Base-by-base conservation (phyloP, 2,329 filamentous ascomycete genomes). In the Aureobasidium subglaciale region DNA sequence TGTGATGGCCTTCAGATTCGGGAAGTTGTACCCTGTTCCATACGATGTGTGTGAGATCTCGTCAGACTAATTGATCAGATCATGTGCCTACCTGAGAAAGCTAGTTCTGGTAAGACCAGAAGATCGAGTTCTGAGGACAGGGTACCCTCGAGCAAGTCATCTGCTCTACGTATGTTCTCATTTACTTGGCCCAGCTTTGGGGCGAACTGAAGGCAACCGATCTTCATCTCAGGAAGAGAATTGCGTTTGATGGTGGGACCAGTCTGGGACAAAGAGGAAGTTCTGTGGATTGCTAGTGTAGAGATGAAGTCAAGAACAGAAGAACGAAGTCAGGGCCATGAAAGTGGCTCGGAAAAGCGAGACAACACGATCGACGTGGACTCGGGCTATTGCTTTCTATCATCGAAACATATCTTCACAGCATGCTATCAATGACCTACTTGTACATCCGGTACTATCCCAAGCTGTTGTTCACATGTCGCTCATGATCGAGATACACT, bases 101-200 rank as follows among this genome's bases (percentile, higher is more conserved):
- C 86, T 67, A 92, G 72, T 66, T 92, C 88, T 0, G 88, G 87
- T 0, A 92, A 71, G 0, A 92, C 81, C 0, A 93, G 74, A 27
- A 91, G 75, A 64, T 90, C 86, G 1, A 91, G 65, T n/a, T 78
- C 58, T 8, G 38, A 18, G 20, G 57, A 43, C 42, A 53, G 32
- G 56, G 71, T 1, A 0, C 76, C 71, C 16, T 70, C 75, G 10
- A 92, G 71, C 4, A 91, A 75, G 0, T 76, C 70, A 60, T 90
- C 83, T 59, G 87, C 87, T 16, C 78, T 78, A 60, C 78, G 80
- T 42, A 91, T 75, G 61, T 92, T 92, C 59, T 86, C 81, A 63
- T 87, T 72, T 30, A 88, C 72, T 55, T 87, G 80, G 50, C 85
- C 87, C 40, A 91, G 78, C 64, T 83, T 77, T 11, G 87, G 85